A percentile compares a stretch with the other conserved stretches of the same genome.
phyloP scores from a whole-genome alignment of 208 protist genomes.

The Acanthamoeba castellanii region DNA sequence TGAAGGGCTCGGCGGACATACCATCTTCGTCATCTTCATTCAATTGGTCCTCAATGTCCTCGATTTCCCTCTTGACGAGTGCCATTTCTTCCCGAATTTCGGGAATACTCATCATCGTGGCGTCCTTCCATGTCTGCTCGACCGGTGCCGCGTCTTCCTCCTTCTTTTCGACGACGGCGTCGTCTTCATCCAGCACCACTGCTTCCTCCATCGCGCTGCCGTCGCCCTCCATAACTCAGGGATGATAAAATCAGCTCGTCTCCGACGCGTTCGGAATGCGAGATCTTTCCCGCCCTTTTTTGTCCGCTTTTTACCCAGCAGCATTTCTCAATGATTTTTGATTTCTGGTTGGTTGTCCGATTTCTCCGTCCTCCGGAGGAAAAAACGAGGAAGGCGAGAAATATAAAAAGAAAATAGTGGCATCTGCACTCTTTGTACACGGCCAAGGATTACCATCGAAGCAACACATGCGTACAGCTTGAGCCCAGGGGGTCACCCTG shows the following conservation, averaged over 20 bases:
- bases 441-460: slow-evolving; percentile 67
- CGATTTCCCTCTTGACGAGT: slow-evolving; percentile 1
- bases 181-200: not conserved
- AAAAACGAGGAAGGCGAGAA: not conserved
- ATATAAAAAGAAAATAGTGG: slow-evolving; percentile 24
- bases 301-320: not conserved
- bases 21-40: slow-evolving; percentile 14
- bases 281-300: not conserved
- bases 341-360: not conserved
- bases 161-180: not conserved
- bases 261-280: not conserved
- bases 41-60: slow-evolving; percentile 29
- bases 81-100: slow-evolving; percentile 59
- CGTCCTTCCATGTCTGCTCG: slow-evolving; percentile 20
- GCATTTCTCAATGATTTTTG: not conserved
- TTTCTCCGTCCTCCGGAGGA: not conserved
- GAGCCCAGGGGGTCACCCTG: not conserved
- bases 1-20: not conserved
- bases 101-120: slow-evolving; percentile 29
- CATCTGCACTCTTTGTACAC: slow-evolving; percentile 22
- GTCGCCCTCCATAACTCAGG: not conserved
- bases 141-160: not conserved
- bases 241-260: too few relatives aligned
- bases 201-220: not conserved
- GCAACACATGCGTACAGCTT: slow-evolving; percentile 60